phyloP scores from a whole-genome alignment of 179 eudicot species.

The Patellifolia procumbens region DNA sequence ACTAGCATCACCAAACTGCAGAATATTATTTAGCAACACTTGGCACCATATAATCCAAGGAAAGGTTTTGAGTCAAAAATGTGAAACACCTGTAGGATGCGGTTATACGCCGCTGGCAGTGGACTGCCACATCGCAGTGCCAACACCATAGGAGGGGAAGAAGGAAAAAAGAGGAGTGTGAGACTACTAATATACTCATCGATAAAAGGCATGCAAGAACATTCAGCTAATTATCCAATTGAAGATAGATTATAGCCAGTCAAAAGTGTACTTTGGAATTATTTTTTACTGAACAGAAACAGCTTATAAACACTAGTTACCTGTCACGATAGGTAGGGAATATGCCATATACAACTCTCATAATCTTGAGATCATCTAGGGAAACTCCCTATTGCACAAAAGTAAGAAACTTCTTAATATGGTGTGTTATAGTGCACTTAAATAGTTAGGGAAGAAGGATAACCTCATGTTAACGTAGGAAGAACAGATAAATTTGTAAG shows the following conservation, averaged over 20 bases:
- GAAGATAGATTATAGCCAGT: too few species aligned
- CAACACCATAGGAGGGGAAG: conserved; percentile 15
- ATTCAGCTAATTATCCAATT: background rate
- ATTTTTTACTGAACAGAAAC: background rate
- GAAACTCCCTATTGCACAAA: conserved; percentile 60
- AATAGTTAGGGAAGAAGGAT: background rate
- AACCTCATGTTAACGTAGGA: background rate
- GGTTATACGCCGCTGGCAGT: conserved; percentile 89
- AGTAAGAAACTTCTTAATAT: background rate
- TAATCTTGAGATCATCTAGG: conserved; percentile 75
- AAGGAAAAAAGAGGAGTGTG: conserved; percentile 29
- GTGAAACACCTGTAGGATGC: conserved; percentile 78
- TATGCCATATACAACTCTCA: conserved; percentile 93
- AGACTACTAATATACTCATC: background rate
- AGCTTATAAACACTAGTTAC: conserved; percentile 36
- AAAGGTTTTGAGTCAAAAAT: conserved; percentile 24
- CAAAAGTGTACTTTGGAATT: conserved; percentile 2
- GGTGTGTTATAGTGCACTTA: background rate
- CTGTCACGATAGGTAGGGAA: conserved; percentile 98
- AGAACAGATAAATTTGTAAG: background rate
- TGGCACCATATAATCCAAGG: conserved; percentile 27
- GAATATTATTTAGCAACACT: conserved; percentile 34
- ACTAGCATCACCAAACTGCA: conserved; percentile 99
- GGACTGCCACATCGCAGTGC: conserved; percentile 57
- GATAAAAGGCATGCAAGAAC: background rate